A percentile compares a stretch with the other conserved stretches of the same genome.
Conservation (phyloP, 2,329 filamentous ascomycete genomes). For the Whalleya microplaca region DNA sequence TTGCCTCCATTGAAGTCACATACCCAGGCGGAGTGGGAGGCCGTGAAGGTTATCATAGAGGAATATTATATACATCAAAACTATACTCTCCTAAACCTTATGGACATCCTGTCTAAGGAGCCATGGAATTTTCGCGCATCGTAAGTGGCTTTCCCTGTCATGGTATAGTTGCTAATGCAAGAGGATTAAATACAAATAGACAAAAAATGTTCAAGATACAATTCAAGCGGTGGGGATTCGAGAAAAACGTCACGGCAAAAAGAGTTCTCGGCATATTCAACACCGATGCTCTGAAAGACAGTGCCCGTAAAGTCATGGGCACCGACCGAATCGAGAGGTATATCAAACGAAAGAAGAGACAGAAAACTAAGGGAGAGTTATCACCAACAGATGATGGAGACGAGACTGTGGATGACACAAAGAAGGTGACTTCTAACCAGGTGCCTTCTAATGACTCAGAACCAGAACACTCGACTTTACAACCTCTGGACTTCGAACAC, state of each 20-base stretch:
- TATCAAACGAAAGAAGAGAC: neutral
- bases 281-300: neutral
- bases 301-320: constrained; percentile 1
- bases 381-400: no score
- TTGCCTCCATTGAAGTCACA: neutral
- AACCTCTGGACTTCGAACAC: no score
- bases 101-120: neutral
- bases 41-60: constrained; percentile 5
- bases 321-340: neutral
- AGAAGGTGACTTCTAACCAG: neutral
- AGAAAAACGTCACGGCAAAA: constrained; percentile 3
- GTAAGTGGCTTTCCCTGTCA: neutral
- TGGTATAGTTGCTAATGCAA: neutral
- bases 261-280: neutral
- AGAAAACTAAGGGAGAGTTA: neutral
- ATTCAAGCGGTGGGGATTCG: constrained; percentile 6
- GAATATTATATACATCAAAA: neutral
- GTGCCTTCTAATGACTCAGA: neutral
- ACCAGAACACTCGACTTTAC: neutral
- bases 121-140: constrained; percentile 3
- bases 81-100: neutral
- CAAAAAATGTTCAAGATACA: constrained; percentile 5
- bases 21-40: neutral
- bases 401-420: no score
- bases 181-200: neutral